Evolutionary conservation across 345 rosid species (phyloP).

Genomic region (Populus deltoides): DNA sequence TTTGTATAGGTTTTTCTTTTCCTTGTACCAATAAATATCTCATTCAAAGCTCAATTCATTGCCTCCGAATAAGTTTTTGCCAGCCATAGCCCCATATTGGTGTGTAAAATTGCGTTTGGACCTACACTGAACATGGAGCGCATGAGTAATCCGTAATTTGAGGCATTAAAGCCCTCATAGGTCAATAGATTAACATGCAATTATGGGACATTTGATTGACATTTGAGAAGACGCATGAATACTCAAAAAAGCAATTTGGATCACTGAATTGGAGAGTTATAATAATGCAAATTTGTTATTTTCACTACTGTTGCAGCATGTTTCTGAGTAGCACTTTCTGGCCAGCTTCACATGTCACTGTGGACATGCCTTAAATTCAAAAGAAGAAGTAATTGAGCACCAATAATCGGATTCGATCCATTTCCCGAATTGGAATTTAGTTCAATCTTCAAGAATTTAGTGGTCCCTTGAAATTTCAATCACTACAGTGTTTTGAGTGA

Average conservation of each 20-base stretch:
- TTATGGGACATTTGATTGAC: conserved; percentile 7
- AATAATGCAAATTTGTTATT: neutral
- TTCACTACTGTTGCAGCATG: neutral
- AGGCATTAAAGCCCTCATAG: neutral
- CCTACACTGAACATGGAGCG: neutral
- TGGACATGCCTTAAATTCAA: neutral
- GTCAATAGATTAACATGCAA: neutral
- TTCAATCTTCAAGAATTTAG: neutral
- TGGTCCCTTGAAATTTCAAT: neutral
- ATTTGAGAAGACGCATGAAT: neutral
- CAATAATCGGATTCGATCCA: neutral
- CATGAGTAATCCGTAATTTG: neutral
- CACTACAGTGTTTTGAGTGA: neutral
- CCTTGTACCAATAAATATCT: no score
- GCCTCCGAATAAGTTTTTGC: neutral
- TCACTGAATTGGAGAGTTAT: neutral
- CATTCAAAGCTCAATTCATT: neutral
- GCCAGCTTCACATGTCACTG: neutral
- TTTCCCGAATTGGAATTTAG: neutral
- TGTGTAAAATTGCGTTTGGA: neutral
- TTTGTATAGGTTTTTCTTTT: neutral
- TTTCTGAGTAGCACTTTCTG: neutral
- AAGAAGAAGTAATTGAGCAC: neutral
- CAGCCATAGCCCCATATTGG: neutral
- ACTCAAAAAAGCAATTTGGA: neutral